Base-by-base conservation (phyloP, 352 stramenopile genomes). In the Sclerospora graminicola region DNA sequence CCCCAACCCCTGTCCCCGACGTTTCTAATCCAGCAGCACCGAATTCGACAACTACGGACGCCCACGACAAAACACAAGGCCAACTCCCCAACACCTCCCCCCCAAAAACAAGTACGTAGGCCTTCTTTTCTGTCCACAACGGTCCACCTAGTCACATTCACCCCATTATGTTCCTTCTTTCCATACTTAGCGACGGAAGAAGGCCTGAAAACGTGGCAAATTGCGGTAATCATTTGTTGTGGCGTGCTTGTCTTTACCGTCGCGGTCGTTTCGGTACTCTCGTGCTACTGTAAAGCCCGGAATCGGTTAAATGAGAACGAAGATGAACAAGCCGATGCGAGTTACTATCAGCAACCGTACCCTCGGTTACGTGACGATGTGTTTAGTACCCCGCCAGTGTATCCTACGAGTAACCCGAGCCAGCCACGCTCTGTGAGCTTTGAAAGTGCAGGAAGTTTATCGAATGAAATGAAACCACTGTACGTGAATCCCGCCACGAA, bases 201-300 rank as follows among this genome's bases (percentile, higher is more conserved):
- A 18, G 54, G 63, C 5, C 49, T 80, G 23, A 47, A 62, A 27
- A 74, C 54, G 38, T 80, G 67, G 67, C 67, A 80, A 36, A 76
- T 80, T 37, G 59, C 59, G 29, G 41, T 80, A 9, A 80, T 80
- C 45, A 80, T 80, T 44, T 80, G 64, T 55, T 80, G 56, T 37
- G 62, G 55, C 4, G 53, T 65, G 45, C 45, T 80, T 35, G 55
- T 73, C 15, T 80, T 80, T 36, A 60, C 54, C 8, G 67, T 80
- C 16, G 67, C 63, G 1, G 51, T 70, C 18, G 55, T 76, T 14
- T 64, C 67, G 44, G 56, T 80, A 40, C 54, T 80, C 39, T 71
- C 64, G 27, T 80, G 67, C 54, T 80, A 76, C 49, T 80, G 67
- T 49, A 73, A 74, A 44, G 64, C 67, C 10, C 57, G 64, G 2